Percentiles rank a stretch among this genome's conserved stretches.
Evolutionary conservation across 2,329 filamentous ascomycete genomes (phyloP).

Genomic region (Calonectria honghensis): DNA sequence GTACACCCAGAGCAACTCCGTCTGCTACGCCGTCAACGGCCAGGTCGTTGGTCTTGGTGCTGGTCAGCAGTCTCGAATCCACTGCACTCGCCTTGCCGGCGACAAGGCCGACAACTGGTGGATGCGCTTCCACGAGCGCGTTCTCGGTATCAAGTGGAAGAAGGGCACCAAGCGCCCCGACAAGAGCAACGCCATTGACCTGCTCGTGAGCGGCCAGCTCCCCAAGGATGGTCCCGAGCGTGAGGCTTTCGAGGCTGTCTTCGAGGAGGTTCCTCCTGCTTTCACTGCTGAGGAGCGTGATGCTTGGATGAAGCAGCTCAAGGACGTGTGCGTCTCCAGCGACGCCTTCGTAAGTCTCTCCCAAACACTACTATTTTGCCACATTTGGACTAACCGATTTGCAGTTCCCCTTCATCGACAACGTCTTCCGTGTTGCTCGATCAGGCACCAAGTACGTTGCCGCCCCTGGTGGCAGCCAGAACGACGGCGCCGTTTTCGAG

Average conservation of each 20-base stretch:
- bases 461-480: slow-evolving; percentile 92
- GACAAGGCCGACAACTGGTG: slow-evolving; percentile 99
- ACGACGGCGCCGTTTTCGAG: slow-evolving; percentile 87
- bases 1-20: slow-evolving; percentile 99
- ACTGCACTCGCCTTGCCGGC: slow-evolving; percentile 97
- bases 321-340: slow-evolving; percentile 89
- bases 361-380: no score
- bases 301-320: slow-evolving; percentile 89
- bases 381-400: slow-evolving; percentile 49
- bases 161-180: slow-evolving; percentile 96
- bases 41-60: slow-evolving; percentile 96
- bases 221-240: slow-evolving; percentile 89
- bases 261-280: slow-evolving; percentile 88
- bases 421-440: slow-evolving; percentile 91
- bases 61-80: slow-evolving; percentile 97
- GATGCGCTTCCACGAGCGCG: slow-evolving; percentile 96
- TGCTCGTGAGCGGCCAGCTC: slow-evolving; percentile 93
- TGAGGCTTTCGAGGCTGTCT: slow-evolving; percentile 89
- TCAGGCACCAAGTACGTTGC: slow-evolving; percentile 98
- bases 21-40: slow-evolving; percentile 96
- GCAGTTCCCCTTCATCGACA: slow-evolving; percentile 98
- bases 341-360: slow-evolving; percentile 89
- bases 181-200: slow-evolving; percentile 98
- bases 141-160: slow-evolving; percentile 95
- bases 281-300: slow-evolving; percentile 91